Conservation (phyloP, 1,284 basidiomycete species). For the Sanghuangporus weigelae region DNA sequence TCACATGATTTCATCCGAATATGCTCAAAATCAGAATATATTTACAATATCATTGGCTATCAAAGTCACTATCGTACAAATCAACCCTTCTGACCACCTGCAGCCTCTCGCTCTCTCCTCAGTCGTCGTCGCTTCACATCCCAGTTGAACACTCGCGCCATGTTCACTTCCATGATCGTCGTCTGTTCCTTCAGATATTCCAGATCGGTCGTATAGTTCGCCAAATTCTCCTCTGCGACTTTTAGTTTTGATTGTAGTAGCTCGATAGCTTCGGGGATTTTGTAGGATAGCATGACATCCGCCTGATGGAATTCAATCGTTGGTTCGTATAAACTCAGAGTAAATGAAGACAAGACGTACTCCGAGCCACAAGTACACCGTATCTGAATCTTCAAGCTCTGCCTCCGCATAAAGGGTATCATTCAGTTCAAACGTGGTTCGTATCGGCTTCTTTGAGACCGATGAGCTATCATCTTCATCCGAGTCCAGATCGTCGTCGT, state of each 20-base stretch:
- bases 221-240: constrained; percentile 65
- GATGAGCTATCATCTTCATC: constrained; percentile 27
- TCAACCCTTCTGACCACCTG: constrained; percentile 5
- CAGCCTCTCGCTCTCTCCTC: constrained; percentile 38
- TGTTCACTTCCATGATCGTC: constrained; percentile 98
- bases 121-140: constrained; percentile 84
- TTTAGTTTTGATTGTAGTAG: constrained; percentile 78
- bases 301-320: constrained; percentile 48
- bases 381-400: constrained; percentile 79
- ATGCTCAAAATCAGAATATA: neutral
- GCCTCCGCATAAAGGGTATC: constrained; percentile 95
- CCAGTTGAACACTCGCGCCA: constrained; percentile 95
- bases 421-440: constrained; percentile 91
- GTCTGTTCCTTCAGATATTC: constrained; percentile 94
- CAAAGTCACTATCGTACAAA: neutral
- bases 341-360: constrained; percentile 48
- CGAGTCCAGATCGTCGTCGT: constrained; percentile 39
- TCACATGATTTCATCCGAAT: neutral
- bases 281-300: constrained; percentile 97
- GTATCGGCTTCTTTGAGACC: constrained; percentile 50
- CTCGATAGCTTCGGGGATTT: constrained; percentile 73
- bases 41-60: neutral
- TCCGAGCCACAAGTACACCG: constrained; percentile 94
- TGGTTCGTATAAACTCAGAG: neutral
- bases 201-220: constrained; percentile 79